Evolutionary conservation across 78 protist species (phyloP).

Genomic region (Pigoraptor vietnamica): DNA sequence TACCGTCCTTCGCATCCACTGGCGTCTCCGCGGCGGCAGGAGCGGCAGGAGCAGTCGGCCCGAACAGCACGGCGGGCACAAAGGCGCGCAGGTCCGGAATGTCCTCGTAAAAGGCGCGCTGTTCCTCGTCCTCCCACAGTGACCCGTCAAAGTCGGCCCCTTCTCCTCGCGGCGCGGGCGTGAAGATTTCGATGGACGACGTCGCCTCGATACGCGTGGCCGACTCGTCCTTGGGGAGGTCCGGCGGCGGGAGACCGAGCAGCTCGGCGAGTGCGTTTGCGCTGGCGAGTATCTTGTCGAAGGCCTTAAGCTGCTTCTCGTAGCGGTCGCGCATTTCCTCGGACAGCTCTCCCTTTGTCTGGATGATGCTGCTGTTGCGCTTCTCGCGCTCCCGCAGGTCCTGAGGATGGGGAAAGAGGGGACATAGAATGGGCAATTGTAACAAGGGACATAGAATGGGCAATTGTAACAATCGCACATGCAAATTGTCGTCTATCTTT

Average conservation of each 20-base stretch:
- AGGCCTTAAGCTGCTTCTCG: constrained; percentile 7
- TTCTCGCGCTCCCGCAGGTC: neutral
- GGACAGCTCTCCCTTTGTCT: constrained; percentile 6
- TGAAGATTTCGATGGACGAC: neutral
- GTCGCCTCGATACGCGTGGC: neutral
- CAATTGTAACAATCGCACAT: too few relatives aligned
- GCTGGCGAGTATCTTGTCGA: neutral
- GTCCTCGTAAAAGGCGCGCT: constrained; percentile 25
- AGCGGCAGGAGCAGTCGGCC: neutral
- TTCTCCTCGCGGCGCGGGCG: neutral
- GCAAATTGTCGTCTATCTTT: too few relatives aligned
- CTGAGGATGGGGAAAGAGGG: too few relatives aligned
- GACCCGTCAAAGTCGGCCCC: neutral
- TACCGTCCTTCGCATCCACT: neutral
- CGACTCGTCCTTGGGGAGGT: constrained; percentile 3
- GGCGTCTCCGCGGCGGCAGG: too few relatives aligned
- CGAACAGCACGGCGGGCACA: constrained; percentile 22
- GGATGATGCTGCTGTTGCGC: neutral
- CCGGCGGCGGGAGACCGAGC: neutral
- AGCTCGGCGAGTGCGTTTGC: constrained; percentile 19
- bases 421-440: too few relatives aligned
- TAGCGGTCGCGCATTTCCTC: neutral
- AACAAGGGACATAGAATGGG: too few relatives aligned
- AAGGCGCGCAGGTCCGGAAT: constrained; percentile 1
- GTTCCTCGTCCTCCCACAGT: constrained; percentile 28